A percentile compares a stretch with the other conserved stretches of the same genome.
phyloP scores from a whole-genome alignment of 2,329 filamentous ascomycete species.

The Nemania diffusa region DNA sequence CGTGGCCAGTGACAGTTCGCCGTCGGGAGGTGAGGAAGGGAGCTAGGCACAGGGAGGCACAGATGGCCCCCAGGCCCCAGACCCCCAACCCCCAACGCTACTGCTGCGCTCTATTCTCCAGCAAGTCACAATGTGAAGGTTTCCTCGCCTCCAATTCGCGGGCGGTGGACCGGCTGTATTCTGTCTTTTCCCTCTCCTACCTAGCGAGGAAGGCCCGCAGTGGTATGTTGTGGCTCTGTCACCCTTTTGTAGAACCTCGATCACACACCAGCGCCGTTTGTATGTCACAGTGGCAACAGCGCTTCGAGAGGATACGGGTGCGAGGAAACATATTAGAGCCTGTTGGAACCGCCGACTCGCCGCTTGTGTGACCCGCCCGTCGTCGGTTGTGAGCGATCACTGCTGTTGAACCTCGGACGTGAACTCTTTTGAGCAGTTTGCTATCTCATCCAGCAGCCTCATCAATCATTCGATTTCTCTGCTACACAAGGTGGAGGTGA shows the following conservation, averaged over 20 bases:
- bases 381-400: too few relatives aligned
- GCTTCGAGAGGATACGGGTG: slow-evolving; percentile 20
- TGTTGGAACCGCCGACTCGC: slow-evolving; percentile 12
- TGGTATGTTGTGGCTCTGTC: slow-evolving; percentile 6
- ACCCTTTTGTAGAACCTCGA: slow-evolving; percentile 10
- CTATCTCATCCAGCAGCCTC: slow-evolving; percentile 20
- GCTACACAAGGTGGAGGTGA: background rate
- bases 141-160: slow-evolving; percentile 9
- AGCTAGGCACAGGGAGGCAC: too few relatives aligned
- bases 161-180: slow-evolving; percentile 17
- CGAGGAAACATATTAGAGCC: slow-evolving; percentile 15
- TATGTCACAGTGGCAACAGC: slow-evolving; percentile 31
- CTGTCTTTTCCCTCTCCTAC: slow-evolving; percentile 14
- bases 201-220: slow-evolving; percentile 18
- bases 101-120: slow-evolving; percentile 17
- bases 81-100: slow-evolving; percentile 26
- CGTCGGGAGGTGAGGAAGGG: slow-evolving; percentile 25
- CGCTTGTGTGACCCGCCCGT: slow-evolving; percentile 20
- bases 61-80: background rate
- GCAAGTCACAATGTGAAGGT: slow-evolving; percentile 31
- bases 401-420: slow-evolving; percentile 21
- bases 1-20: slow-evolving; percentile 30
- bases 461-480: background rate
- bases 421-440: background rate
- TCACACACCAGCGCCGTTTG: slow-evolving; percentile 14